A percentile compares a stretch with the other conserved stretches of the same genome.
These are phyloP conservation scores for Epipyxis sp. DNA, from an alignment of 108 stramenopile genomes.

Conservation along the genomic window DNA sequence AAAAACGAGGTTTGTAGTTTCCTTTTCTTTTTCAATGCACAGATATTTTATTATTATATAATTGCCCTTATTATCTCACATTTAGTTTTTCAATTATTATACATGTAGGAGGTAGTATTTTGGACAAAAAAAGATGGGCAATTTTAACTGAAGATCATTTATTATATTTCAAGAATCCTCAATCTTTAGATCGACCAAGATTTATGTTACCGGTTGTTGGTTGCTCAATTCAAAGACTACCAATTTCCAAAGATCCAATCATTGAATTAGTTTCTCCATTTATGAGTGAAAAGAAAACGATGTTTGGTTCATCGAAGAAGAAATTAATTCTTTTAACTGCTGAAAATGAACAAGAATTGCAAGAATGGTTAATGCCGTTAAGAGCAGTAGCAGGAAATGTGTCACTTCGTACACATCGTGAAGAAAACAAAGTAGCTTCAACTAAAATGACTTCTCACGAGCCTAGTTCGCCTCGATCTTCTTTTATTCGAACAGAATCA, in stretches of 20 bases:
- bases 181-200: background rate
- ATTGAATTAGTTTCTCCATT: background rate
- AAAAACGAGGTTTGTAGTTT: constrained; percentile 26
- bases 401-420: background rate
- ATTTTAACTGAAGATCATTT: constrained; percentile 18
- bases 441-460: too few relatives aligned
- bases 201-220: background rate
- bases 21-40: too few relatives aligned
- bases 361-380: constrained; percentile 30
- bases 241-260: background rate
- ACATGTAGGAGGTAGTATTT: too few relatives aligned
- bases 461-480: too few relatives aligned
- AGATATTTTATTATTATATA: too few relatives aligned
- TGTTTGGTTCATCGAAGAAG: constrained; percentile 22
- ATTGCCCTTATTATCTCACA: too few relatives aligned
- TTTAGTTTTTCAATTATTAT: too few relatives aligned
- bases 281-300: constrained; percentile 10
- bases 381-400: constrained; percentile 10
- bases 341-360: constrained; percentile 32
- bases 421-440: too few relatives aligned
- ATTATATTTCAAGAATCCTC: background rate
- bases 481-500: too few relatives aligned
- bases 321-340: constrained; percentile 12
- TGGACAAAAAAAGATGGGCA: background rate
- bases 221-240: background rate